Evolutionary conservation across 176 grass and related monocot genomes (phyloP).

Genomic region (Rhipidocladum racemiflorum): DNA sequence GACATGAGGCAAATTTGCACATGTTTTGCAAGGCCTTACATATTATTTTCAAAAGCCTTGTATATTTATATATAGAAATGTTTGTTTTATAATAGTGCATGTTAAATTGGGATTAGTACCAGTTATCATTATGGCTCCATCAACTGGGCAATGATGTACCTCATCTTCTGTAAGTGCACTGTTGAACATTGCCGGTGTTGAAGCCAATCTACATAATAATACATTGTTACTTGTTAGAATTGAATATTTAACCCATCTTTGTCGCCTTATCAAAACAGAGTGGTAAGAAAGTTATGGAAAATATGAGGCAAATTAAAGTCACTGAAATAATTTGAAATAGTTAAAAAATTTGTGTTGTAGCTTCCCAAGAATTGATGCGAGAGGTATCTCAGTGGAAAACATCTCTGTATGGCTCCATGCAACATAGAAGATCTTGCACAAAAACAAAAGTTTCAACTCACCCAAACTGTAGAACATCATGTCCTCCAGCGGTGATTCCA

Average conservation of each 20-base stretch:
- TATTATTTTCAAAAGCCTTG: not conserved
- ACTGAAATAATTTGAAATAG: not conserved
- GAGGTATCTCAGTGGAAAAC: not conserved
- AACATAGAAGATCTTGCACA: constrained; percentile 2
- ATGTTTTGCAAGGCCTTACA: not conserved
- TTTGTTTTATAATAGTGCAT: constrained; percentile 2
- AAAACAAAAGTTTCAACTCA: constrained; percentile 49
- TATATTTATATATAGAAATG: constrained; percentile 6
- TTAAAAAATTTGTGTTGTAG: not conserved
- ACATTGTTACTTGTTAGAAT: constrained; percentile 22
- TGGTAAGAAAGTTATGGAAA: not conserved
- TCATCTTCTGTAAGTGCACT: constrained; percentile 88
- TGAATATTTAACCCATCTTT: not conserved
- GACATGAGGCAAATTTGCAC: not conserved
- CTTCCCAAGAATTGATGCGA: not conserved
- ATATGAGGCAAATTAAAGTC: not conserved
- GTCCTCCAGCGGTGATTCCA: constrained; percentile 65
- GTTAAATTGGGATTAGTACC: constrained; percentile 45
- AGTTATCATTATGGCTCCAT: constrained; percentile 99
- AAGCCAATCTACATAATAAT: constrained; percentile 76
- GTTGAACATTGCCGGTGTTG: constrained; percentile 99
- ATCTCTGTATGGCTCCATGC: not conserved
- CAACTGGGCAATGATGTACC: constrained; percentile 61
- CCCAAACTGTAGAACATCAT: constrained; percentile 90
- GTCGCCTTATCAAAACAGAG: not conserved